Evolutionary conservation across 352 stramenopile genomes (phyloP), one percentile per base, ranked within the genome.

Genomic region (Pythium coloratum): DNA sequence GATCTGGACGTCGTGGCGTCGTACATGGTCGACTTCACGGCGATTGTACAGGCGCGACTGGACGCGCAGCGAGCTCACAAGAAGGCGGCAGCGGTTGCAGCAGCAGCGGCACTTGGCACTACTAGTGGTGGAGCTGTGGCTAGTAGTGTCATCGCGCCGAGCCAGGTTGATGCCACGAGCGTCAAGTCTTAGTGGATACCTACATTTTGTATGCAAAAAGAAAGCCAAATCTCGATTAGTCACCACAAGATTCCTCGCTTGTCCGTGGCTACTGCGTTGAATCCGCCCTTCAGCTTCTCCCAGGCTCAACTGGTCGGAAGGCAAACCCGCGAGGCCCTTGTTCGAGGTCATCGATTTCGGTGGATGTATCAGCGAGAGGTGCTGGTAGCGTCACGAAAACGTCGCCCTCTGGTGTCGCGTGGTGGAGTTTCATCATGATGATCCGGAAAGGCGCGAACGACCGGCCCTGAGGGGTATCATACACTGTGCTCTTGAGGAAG

Each of bases 1-100:
- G 84, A 97, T 57, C 78, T 98, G 10, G 93, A 98, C 55, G 88
- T 98, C 13, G 94, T 98, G 26, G 92, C 89, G 1, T 86, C 90
- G 12, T 98, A 98, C 71, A 97, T 98, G 88, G 80, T 86, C 26
- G 94, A 98, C 72, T 98, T 98, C 60, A 91, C 83, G 0, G 83
- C 81, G 2, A 94, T 94, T 50, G 84, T 93, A 2, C 85, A 94
- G 33, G 76, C 77, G 1, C 76, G 87, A 8, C 76, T 92, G 30
- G 87, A 95, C 56, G 77, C 76, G 0, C 84, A 95, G 63, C 71
- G 84, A 32, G 80, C 87, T 0, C 81, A 91, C 56, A 92, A 91
- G 71, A 91, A 91, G 40, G 77, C 81, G 36, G 60, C 69, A 20
- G 72, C 70, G 8, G 46, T 57, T 0, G 74, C 70, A 34, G 73